Evolutionary conservation across 345 rosid genomes (phyloP), one percentile per base, ranked within the genome.

Genomic region (Pugionium cornutum): DNA sequence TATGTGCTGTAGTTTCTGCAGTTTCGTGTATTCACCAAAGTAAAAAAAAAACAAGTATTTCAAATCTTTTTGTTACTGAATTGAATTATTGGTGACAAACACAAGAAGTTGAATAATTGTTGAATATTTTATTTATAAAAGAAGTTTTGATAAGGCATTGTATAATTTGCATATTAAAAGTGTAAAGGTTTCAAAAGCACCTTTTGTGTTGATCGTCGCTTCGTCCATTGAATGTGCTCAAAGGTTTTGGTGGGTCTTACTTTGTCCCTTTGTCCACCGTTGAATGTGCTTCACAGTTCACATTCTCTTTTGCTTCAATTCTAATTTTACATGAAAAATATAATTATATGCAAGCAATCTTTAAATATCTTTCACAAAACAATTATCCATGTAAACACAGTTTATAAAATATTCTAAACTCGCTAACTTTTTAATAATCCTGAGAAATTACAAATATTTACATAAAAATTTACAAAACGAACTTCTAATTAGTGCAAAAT

Each of bases 171-270:
- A 3, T 3, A 0, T 36, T 36, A 36, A 36, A 63, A 31, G 30
- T 0, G 26, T 27, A 47, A 62, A 62, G 36, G 57, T 42, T 63
- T 50, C 8, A 1, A 64, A 70, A 47, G 36, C n/a, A 47, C 33
- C 58, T 54, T 70, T 46, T 25, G 52, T 47, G 58, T 47, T 54
- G 7, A 62, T 62, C 6, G 27, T 49, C 47, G 58, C 4, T 25
- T 32, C 4, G 35, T 65, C 53, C 70, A 72, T 72, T 65, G 71
- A 72, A 65, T 43, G 54, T 58, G 61, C 39, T 35, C 35, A 51
- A 64, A 57, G 48, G 64, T 25, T 48, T 40, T 0, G 18, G 62
- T 48, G 55, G 4, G 52, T 71, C 58, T 46, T 64, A 58, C 33
- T 42, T 33, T 53, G 30, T 7, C 18, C 34, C 34, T 64, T 45